phyloP scores from a whole-genome alignment of 2,329 filamentous ascomycete genomes.

The Cladorrhinum sp. region DNA sequence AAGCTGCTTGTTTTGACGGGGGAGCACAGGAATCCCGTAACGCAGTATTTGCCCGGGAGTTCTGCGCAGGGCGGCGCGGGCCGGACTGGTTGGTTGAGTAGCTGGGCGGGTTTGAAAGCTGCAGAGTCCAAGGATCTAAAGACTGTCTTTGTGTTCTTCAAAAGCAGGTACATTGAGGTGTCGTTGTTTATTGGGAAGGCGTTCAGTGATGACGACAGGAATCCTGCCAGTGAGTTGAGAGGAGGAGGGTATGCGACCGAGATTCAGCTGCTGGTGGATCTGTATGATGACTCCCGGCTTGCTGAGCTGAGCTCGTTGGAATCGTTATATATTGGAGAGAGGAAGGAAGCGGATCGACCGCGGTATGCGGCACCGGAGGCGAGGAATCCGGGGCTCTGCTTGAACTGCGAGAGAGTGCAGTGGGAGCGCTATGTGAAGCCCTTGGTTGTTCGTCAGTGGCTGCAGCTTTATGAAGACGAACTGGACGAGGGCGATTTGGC shows the following conservation, averaged over 20 bases:
- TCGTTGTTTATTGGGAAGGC: neutral
- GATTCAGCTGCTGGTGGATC: conserved; percentile 12
- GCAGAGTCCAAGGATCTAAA: neutral
- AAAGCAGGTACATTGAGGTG: conserved; percentile 10
- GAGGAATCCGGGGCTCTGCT: conserved; percentile 12
- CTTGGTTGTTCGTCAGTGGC: conserved; percentile 3
- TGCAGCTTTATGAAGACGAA: conserved; percentile 13
- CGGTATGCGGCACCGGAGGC: neutral
- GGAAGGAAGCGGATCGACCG: neutral
- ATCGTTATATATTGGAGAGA: neutral
- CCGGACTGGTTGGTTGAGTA: neutral
- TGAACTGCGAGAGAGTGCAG: conserved; percentile 15
- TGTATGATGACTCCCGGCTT: conserved; percentile 12
- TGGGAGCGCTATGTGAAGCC: conserved; percentile 11
- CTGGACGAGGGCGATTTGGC: neutral
- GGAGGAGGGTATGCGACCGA: neutral
- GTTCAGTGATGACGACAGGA: neutral
- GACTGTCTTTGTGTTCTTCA: conserved; percentile 11
- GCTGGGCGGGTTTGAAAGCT: conserved; percentile 1
- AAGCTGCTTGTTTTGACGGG: neutral
- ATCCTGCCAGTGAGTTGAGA: too few species aligned
- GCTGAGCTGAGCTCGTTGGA: conserved; percentile 8
- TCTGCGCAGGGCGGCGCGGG: neutral
- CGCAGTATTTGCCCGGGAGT: neutral
- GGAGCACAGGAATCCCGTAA: neutral